Base-by-base conservation (phyloP, 805 yeast species). In the Metschnikowia peoriensis region DNA sequence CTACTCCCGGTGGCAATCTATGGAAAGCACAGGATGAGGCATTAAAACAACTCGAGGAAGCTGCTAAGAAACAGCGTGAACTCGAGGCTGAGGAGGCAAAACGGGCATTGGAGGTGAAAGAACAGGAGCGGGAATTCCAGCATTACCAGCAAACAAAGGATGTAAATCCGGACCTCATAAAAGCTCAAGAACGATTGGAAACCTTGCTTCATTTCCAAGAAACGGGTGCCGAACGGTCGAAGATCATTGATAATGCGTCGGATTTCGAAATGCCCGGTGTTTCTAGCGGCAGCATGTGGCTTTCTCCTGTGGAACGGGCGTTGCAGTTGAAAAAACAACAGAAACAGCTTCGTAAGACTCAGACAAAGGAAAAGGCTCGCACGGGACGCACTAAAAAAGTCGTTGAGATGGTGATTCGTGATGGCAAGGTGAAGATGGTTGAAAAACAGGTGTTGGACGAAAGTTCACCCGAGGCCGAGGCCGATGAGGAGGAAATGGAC, bases 221-320 rank as follows among this genome's bases (percentile, higher is more conserved):
- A 2, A 84, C 92, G 15, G 88, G 96, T 7, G 89, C 92, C 1
- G 96, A 90, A 66, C 78, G 99, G 66, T 94, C 99, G 0, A 83
- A 82, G 60, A 90, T 94, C 56, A 92, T 96, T 39, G 99, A 94
- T 66, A 86, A 89, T 64, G 97, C 96, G 0, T 83, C 96, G 6
- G 99, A 94, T 66, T 89, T 81, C 65, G 96, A 89, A 46, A 68
- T 85, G 50, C 82, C 89, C 0, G 72, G 73, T 2, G 53, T 64
- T 2, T 70, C 79, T 0, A 62, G 78, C 39, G 71, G 70, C 2
- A 86, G 82, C 58, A 72, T 86, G 56, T 94, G 99, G 98, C 84
- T 96, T 0, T 85, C 96, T 1, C 85, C 86, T 0, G 78, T 85
- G 49, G 97, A 96, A 61, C 81, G 94, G 59, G 97, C 97, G 0